phyloP scores from a whole-genome alignment of 2,329 filamentous ascomycete species.

The Dendryphion nanum region DNA sequence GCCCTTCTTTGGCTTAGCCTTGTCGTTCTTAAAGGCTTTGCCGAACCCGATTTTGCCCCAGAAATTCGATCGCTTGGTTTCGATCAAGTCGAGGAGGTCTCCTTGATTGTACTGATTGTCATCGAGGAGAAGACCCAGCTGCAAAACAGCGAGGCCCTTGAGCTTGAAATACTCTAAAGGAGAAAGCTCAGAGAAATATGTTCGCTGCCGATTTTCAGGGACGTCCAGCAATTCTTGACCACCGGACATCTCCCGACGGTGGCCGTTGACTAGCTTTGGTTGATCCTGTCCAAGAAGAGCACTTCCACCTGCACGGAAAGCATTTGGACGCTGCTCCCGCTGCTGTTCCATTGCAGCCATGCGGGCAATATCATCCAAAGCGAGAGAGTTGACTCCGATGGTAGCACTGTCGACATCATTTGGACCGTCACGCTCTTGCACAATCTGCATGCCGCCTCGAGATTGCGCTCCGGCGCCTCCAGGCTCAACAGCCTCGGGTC shows the following conservation, averaged over 20 bases:
- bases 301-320: constrained; percentile 71
- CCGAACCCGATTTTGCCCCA: constrained; percentile 98
- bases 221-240: constrained; percentile 52
- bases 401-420: constrained; percentile 75
- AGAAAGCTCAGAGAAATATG: constrained; percentile 94
- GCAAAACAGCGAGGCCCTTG: constrained; percentile 88
- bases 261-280: constrained; percentile 66
- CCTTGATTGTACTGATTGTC: constrained; percentile 91
- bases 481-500: constrained; percentile 71
- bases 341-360: constrained; percentile 96
- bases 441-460: constrained; percentile 67
- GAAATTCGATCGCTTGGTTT: constrained; percentile 89
- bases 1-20: constrained; percentile 75
- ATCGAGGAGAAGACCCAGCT: constrained; percentile 90
- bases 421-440: constrained; percentile 72
- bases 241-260: constrained; percentile 66
- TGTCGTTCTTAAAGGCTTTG: constrained; percentile 90
- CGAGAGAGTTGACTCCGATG: constrained; percentile 87
- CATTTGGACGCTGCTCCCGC: constrained; percentile 80
- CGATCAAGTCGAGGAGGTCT: constrained; percentile 87
- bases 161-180: constrained; percentile 97
- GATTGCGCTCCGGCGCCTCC: constrained; percentile 65
- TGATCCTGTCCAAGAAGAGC: constrained; percentile 65
- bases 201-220: constrained; percentile 60
- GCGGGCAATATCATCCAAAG: constrained; percentile 90